Evolutionary conservation across 768 basidiomycete species (phyloP).

Genomic region (Chalciporus pseudorubinellus): DNA sequence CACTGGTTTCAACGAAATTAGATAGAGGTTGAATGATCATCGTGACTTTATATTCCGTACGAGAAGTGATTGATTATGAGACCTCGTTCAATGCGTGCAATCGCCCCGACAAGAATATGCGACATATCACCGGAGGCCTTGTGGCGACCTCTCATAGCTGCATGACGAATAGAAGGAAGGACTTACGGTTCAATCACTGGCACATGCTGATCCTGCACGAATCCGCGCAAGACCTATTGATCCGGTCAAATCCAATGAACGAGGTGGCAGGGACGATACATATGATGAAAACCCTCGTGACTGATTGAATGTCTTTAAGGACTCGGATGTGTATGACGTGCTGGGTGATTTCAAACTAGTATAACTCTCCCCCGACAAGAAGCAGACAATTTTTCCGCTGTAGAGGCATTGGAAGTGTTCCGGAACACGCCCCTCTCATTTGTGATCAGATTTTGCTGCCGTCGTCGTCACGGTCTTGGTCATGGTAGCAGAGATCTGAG

Average conservation of each 20-base stretch:
- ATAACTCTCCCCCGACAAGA: too few relatives aligned
- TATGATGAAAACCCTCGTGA: not conserved
- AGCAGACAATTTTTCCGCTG: too few relatives aligned
- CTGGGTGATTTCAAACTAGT: too few relatives aligned
- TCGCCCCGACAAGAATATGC: not conserved
- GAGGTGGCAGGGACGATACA: not conserved
- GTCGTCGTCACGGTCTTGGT: too few relatives aligned
- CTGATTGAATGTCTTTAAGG: not conserved
- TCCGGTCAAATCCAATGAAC: too few relatives aligned
- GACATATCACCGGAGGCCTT: not conserved
- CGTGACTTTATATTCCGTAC: not conserved
- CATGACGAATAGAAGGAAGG: not conserved
- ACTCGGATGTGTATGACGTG: too few relatives aligned
- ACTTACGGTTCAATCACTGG: not conserved
- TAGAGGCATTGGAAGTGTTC: too few relatives aligned
- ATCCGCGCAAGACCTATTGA: too few relatives aligned
- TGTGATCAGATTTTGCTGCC: too few relatives aligned
- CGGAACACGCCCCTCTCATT: too few relatives aligned
- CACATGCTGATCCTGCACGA: not conserved
- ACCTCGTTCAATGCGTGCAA: not conserved
- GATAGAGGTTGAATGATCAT: not conserved
- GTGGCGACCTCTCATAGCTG: not conserved
- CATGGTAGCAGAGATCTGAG: too few relatives aligned
- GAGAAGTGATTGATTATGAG: not conserved
- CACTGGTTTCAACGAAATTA: constrained; percentile 52